Evolutionary conservation across 1,284 basidiomycete genomes (phyloP), one percentile per base, ranked within the genome.

Genomic region (Fomitopsis pinicola): DNA sequence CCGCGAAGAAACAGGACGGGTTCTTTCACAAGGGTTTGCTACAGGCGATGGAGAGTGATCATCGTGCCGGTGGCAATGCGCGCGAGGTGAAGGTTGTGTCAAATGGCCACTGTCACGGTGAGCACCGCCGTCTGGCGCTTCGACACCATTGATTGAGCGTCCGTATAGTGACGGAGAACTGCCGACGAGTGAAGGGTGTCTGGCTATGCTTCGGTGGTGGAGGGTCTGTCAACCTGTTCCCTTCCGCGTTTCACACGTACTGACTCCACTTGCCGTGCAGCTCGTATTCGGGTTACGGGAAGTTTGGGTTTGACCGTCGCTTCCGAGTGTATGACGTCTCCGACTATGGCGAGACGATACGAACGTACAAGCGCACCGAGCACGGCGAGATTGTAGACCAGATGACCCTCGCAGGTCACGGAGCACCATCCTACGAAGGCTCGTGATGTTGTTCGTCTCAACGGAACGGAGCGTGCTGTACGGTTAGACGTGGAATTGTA

Each of bases 151-250:
- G 35, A 36, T 50, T 28, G 53, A 42, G 10, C 40, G 3, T n/a
- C 4, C 14, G 2, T 42, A 15, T 61, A 91, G 89, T 92, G 17
- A 93, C 92, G 10, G 94, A 96, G 70, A 92, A 95, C 68, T 98
- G 96, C 69, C 81, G 88, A 65, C 84, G 95, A 8, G 82, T 95
- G 6, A 81, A 86, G 54, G 92, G 91, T 7, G 81, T 97, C 3
- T 98, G 97, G 96, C 80, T 92, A 67, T 98, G 96, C 77, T 99
- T 99, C 72, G 92, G 92, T 26, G 96, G 96, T 33, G 96, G 95
- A 68, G 88, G 91, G 77, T 88, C 68, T 70, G 84, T 77, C 8
- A 38, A 17, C 55, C 35, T n/a, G 17, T 42, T 59, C 4, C 62
- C 28, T 40, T 44, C 15, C 7, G 28, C n/a, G 53, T 61, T 46